Evolutionary conservation across 2,329 filamentous ascomycete species (phyloP).

Genomic region (Ophiostoma australiae): DNA sequence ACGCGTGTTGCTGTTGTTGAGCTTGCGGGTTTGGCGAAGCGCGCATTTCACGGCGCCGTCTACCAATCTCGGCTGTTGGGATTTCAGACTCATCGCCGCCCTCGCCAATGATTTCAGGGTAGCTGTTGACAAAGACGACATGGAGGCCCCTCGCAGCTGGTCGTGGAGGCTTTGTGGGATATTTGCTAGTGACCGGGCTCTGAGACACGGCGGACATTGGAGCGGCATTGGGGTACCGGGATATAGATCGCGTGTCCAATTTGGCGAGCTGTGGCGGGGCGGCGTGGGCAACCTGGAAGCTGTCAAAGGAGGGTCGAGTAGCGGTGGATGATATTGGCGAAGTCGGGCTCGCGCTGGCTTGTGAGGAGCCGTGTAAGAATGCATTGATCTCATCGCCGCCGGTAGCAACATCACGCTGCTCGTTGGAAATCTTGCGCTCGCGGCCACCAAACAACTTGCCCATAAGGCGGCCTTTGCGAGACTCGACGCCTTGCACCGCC

Average conservation of each 20-base stretch:
- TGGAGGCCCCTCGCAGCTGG: slow-evolving; percentile 57
- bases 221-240: slow-evolving; percentile 52
- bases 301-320: slow-evolving; percentile 46
- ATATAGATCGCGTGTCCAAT: slow-evolving; percentile 52
- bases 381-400: slow-evolving; percentile 44
- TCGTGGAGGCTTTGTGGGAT: slow-evolving; percentile 11
- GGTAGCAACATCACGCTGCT: slow-evolving; percentile 35
- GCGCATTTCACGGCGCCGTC: slow-evolving; percentile 43
- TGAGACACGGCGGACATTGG: slow-evolving; percentile 41
- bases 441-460: slow-evolving; percentile 54
- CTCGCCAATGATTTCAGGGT: slow-evolving; percentile 80
- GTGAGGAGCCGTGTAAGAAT: slow-evolving; percentile 52
- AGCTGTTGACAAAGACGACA: slow-evolving; percentile 68
- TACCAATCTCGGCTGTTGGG: slow-evolving; percentile 66
- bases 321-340: slow-evolving; percentile 18
- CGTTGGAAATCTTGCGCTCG: slow-evolving; percentile 37
- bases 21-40: slow-evolving; percentile 25
- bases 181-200: slow-evolving; percentile 38
- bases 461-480: slow-evolving; percentile 53
- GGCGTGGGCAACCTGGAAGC: slow-evolving; percentile 49
- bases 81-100: slow-evolving; percentile 81
- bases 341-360: not conserved
- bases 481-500: slow-evolving; percentile 14
- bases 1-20: slow-evolving; percentile 24
- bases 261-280: slow-evolving; percentile 45